phyloP scores from a whole-genome alignment of 441 rosid species.

The Corymbia calophylla region DNA sequence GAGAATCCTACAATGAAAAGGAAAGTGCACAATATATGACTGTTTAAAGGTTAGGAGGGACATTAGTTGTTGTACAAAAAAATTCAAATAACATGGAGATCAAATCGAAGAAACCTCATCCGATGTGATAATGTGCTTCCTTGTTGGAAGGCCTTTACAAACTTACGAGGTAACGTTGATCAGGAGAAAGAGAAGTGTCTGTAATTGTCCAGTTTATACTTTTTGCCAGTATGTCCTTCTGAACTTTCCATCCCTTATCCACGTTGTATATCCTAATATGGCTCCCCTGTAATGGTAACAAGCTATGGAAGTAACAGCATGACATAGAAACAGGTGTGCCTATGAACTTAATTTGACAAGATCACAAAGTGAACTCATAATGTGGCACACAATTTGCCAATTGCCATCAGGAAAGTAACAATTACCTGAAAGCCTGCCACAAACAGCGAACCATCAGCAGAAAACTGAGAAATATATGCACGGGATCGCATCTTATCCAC shows the following conservation, averaged over 20 bases:
- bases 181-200: constrained; percentile 82
- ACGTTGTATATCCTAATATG: constrained; percentile 70
- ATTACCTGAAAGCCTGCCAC: constrained; percentile 64
- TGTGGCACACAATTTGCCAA: background rate
- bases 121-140: background rate
- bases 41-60: background rate
- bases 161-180: constrained; percentile 65
- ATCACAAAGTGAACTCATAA: background rate
- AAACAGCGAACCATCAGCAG: constrained; percentile 69
- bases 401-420: background rate
- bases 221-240: constrained; percentile 62
- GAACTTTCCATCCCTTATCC: constrained; percentile 69
- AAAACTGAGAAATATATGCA: constrained; percentile 73
- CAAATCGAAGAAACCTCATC: background rate
- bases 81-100: background rate
- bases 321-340: background rate
- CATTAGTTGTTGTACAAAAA: background rate
- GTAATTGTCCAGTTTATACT: constrained; percentile 82
- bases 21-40: background rate
- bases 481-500: constrained; percentile 44
- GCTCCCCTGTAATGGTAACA: constrained; percentile 40
- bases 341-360: background rate
- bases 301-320: background rate
- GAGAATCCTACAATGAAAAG: background rate
- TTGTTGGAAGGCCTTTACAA: background rate